These are phyloP conservation scores for Ceratonia siliqua DNA, from an alignment of 306 rosid genomes.

Conservation along the genomic window DNA sequence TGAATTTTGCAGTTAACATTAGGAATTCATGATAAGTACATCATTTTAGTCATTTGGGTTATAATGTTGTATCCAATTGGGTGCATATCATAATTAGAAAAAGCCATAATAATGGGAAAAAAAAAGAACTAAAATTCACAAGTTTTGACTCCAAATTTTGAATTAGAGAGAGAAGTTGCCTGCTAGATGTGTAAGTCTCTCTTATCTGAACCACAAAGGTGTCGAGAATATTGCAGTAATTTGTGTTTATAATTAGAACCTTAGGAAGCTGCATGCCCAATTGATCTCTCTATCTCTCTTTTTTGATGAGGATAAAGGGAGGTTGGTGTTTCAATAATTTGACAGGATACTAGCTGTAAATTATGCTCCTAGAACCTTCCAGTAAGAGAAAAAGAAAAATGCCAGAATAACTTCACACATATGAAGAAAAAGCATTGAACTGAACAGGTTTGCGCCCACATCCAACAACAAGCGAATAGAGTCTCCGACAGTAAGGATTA, in stretches of 20 bases:
- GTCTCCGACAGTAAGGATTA: constrained; percentile 15
- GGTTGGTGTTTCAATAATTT: background rate
- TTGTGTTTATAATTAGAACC: constrained; percentile 17
- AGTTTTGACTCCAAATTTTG: constrained; percentile 40
- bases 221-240: constrained; percentile 27
- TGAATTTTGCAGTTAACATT: constrained; percentile 11
- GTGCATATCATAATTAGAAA: background rate
- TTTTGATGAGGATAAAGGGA: background rate
- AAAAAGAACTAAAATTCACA: background rate
- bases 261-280: background rate
- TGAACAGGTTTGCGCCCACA: constrained; percentile 18
- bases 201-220: constrained; percentile 21
- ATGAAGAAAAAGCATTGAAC: background rate
- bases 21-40: constrained; percentile 34
- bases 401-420: background rate
- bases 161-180: constrained; percentile 31
- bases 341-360: background rate
- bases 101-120: background rate
- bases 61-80: constrained; percentile 38
- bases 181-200: constrained; percentile 45
- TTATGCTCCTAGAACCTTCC: background rate
- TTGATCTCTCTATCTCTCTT: constrained; percentile 11
- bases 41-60: constrained; percentile 32
- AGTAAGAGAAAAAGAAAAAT: background rate
- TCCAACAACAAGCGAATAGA: constrained; percentile 4